Base-by-base conservation (phyloP, 2,329 filamentous ascomycete genomes). In the Sclerotinia sclerotiorum region DNA sequence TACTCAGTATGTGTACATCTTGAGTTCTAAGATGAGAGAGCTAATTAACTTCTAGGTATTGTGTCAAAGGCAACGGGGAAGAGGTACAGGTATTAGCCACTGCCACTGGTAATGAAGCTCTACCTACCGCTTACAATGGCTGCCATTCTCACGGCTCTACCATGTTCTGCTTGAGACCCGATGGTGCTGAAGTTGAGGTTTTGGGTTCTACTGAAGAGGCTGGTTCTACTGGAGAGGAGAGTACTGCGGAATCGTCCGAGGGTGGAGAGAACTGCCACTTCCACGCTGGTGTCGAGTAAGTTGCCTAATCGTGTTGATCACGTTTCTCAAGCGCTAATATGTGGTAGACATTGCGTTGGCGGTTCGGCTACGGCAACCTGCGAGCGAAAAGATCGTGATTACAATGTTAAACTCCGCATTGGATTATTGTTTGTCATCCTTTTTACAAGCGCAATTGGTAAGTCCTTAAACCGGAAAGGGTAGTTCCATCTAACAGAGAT, bases 321-420 rank as follows among this genome's bases (percentile, higher is more conserved):
- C 29, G 5, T 56, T 35, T 5, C 29, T 5, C 21, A 35, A 56
- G 1, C 35, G 29, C 29, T 56, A 5, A 56, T 56, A 11, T 15
- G 11, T 35, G 29, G 54, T 35, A 56, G 54, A 35, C 54, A 56
- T 15, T 56, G 54, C 29, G 54, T 56, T 56, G 54, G 54, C n/a
- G 54, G 29, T 8, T 56, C 54, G 17, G 29, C 29, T 15, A 21
- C 10, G 10, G 54, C 29, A 11, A 35, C 29, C 21, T 56, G 54
- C 19, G 54, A 56, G 21, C 29, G 54, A 35, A 56, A 56, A 56
- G 54, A 56, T 56, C 54, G 54, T n/a, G 54, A 56, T 35, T 56
- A 56, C 29, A 56, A 56, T 15, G 29, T 56, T 21, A 56, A 35
- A 56, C 54, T 56, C 29, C 54, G 54, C 29, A 56, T 56, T 15